Evolutionary conservation across 129 eudicot genomes (phyloP).

Genomic region (Dittrichia graveolens): DNA sequence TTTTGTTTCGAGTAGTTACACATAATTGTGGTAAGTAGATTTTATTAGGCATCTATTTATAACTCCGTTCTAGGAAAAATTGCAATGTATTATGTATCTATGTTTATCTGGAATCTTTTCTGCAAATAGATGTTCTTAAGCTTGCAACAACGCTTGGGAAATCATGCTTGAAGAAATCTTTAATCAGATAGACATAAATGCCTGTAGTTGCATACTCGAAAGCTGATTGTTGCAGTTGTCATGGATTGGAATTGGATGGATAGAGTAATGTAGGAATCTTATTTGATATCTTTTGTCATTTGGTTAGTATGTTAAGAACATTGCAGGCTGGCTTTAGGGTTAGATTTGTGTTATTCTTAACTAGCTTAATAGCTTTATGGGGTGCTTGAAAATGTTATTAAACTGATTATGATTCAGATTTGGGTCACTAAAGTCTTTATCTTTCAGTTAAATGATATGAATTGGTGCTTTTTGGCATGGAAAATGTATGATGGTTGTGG

Average conservation of each 20-base stretch:
- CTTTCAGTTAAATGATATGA: background rate
- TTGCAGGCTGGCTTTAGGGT: conserved; percentile 13
- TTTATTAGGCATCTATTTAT: conserved; percentile 4
- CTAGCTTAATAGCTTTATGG: conserved; percentile 2
- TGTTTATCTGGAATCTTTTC: background rate
- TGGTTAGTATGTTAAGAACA: conserved; percentile 1
- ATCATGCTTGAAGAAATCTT: background rate
- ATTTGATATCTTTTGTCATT: background rate
- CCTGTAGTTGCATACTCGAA: background rate
- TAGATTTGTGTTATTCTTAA: conserved; percentile 15
- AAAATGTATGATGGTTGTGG: background rate
- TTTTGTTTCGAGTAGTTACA: background rate
- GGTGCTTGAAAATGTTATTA: background rate
- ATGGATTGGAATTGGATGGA: too few relatives aligned
- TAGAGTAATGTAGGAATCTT: background rate
- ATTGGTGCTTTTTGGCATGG: conserved; percentile 1
- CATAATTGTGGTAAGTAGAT: background rate
- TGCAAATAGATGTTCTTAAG: conserved; percentile 7
- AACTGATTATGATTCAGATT: background rate
- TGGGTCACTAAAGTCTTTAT: background rate
- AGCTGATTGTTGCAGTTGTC: background rate
- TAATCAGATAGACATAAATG: too few relatives aligned
- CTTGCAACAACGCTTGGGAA: background rate
- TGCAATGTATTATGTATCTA: background rate
- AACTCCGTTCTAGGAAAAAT: background rate